A percentile compares a stretch with the other conserved stretches of the same genome.
Conservation (phyloP, 495 filamentous ascomycete species). For the Friedmanniomyces endolithicus region DNA sequence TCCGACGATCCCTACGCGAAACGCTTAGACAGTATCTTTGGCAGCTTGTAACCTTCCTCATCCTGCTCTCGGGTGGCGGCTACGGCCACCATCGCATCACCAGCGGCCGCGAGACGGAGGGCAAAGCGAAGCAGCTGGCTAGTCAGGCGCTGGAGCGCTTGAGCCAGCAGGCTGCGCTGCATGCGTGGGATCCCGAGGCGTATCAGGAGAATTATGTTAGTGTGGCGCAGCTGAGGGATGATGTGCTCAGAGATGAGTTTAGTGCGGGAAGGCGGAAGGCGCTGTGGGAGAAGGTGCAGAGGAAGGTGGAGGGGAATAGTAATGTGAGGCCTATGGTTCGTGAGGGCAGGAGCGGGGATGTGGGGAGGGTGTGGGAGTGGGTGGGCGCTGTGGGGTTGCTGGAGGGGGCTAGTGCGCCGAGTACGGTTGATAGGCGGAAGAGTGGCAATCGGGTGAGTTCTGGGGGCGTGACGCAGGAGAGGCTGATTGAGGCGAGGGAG, state of each 20-base stretch:
- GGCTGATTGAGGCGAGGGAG: constrained; percentile 6
- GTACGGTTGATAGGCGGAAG: constrained; percentile 7
- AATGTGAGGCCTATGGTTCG: constrained; percentile 79
- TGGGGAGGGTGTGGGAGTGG: constrained; percentile 91
- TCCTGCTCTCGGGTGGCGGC: constrained; percentile 36
- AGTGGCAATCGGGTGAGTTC: constrained; percentile 10
- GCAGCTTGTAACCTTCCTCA: constrained; percentile 62
- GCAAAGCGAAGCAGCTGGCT: constrained; percentile 66
- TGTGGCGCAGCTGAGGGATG: constrained; percentile 80
- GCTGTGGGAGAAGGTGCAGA: constrained; percentile 69
- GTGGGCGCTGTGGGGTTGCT: constrained; percentile 50
- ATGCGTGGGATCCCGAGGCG: constrained; percentile 46
- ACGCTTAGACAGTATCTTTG: constrained; percentile 91
- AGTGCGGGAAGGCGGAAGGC: constrained; percentile 56
- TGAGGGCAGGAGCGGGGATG: constrained; percentile 72
- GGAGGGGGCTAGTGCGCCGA: constrained; percentile 4
- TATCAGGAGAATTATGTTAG: constrained; percentile 63
- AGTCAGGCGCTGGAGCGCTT: constrained; percentile 70
- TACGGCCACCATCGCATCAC: constrained; percentile 48
- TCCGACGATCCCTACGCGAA: constrained; percentile 81
- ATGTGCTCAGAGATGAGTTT: constrained; percentile 75
- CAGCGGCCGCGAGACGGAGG: constrained; percentile 48
- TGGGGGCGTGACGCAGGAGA: constrained; percentile 12
- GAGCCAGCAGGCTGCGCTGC: constrained; percentile 63
- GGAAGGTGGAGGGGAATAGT: constrained; percentile 80